Conservation (phyloP, 805 yeast genomes). For the Cyberlindnera euphorbiae region DNA sequence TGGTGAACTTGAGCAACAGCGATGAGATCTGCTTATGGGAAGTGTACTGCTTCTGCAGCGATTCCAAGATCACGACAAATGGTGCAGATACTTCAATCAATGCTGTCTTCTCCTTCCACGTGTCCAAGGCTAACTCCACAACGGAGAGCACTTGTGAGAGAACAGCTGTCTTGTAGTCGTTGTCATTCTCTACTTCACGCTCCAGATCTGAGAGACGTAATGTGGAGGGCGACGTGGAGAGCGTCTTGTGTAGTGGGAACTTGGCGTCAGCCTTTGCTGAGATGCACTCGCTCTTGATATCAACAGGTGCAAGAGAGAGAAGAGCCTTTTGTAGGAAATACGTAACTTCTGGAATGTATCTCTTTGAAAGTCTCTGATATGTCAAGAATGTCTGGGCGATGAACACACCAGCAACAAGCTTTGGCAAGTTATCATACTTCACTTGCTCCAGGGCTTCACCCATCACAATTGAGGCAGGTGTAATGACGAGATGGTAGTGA, state of each 20-base stretch:
- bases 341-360: slow-evolving; percentile 77
- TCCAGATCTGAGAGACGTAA: slow-evolving; percentile 22
- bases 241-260: slow-evolving; percentile 19
- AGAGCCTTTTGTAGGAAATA: slow-evolving; percentile 53
- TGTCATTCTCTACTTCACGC: slow-evolving; percentile 26
- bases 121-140: slow-evolving; percentile 28
- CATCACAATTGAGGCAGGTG: slow-evolving; percentile 74
- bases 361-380: slow-evolving; percentile 76
- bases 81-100: slow-evolving; percentile 55
- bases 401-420: slow-evolving; percentile 56
- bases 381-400: slow-evolving; percentile 59
- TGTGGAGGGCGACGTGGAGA: slow-evolving; percentile 4
- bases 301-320: slow-evolving; percentile 38
- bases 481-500: slow-evolving; percentile 85
- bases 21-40: slow-evolving; percentile 28
- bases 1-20: slow-evolving; percentile 42
- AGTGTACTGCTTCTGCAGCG: slow-evolving; percentile 35
- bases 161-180: slow-evolving; percentile 18
- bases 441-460: slow-evolving; percentile 62
- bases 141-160: slow-evolving; percentile 28
- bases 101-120: slow-evolving; percentile 63
- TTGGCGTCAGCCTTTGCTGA: slow-evolving; percentile 18
- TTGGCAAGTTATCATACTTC: slow-evolving; percentile 34
- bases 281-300: slow-evolving; percentile 9
- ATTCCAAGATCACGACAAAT: slow-evolving; percentile 38